These are phyloP conservation scores for Xylariaceae sp. DNA, from an alignment of 2,329 filamentous ascomycete genomes.

Conservation along the genomic window DNA sequence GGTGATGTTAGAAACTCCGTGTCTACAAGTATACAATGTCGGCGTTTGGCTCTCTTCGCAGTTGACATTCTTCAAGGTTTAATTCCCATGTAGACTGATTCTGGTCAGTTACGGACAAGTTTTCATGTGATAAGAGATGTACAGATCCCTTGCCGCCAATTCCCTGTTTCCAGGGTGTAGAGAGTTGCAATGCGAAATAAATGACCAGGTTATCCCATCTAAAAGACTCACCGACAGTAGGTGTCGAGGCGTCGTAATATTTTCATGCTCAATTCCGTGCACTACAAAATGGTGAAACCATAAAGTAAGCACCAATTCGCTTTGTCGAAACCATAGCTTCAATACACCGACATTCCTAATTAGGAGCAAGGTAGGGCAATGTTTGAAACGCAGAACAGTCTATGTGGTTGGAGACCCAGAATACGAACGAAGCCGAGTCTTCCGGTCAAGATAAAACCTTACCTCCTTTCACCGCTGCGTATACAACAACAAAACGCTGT, in stretches of 20 bases:
- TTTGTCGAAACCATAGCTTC: background rate
- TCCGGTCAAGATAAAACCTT: background rate
- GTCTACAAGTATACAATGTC: no score
- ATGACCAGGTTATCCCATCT: background rate
- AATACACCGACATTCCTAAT: slow-evolving; percentile 16
- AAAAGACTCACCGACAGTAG: background rate
- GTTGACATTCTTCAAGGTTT: no score
- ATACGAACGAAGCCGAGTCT: background rate
- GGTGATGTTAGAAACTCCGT: no score
- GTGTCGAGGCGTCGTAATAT: background rate
- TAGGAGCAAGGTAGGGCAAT: background rate
- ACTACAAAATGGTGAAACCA: background rate
- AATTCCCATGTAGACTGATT: no score
- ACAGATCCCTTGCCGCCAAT: no score
- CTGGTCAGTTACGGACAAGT: no score
- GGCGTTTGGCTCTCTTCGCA: no score
- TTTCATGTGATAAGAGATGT: no score
- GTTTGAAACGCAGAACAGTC: no score
- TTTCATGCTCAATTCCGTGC: background rate
- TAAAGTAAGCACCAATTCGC: slow-evolving; percentile 2
- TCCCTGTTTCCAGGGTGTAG: no score
- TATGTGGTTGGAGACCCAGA: no score
- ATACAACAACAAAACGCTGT: background rate
- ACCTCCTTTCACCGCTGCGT: background rate
- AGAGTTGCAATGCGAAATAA: no score